Base-by-base conservation (phyloP, 768 basidiomycete species). In the Dacryopinax spathularia region DNA sequence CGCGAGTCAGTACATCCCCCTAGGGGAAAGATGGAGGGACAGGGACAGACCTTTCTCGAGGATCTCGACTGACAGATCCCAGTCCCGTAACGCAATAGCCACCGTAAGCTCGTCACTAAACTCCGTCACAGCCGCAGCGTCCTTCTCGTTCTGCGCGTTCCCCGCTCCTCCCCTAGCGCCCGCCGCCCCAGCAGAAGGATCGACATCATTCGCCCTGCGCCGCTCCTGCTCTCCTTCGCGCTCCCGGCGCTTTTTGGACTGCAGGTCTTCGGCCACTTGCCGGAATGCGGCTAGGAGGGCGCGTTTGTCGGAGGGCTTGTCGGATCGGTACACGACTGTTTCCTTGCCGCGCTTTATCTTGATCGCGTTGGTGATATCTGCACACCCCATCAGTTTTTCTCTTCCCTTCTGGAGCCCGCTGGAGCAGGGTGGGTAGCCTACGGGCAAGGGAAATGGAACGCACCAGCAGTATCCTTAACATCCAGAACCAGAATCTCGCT, bases 401-500 rank as follows among this genome's bases (percentile, higher is more conserved):
- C n/a, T n/a, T n/a, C n/a, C n/a, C n/a, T n/a, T n/a, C n/a, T n/a
- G n/a, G n/a, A n/a, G n/a, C 29, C 13, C 48, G 44, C 48, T 6
- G 39, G 60, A 31, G 1, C 22, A 43, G 61, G 15, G 37, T 1
- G n/a, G 6, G 33, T 48, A 36, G n/a, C 33, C 9, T 37, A 29
- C 13, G 37, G 37, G 33, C n/a, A 7, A 62, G 15, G 16, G 16
- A 5, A 59, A 29, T 2, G 7, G 1, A 33, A 75, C 86, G 67
- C 64, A 94, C 94, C 87, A 4, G 91, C 81, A 2, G 91, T 87
- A 74, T 98, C 96, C 73, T 97, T 98, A 34, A 95, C 91, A 73
- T 99, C 96, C 20, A 95, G 80, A 0, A 98, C 92, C 35, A 95
- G 75, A 81, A 98, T 91, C 73, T 99, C 96, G 68, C 84, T 89